These are phyloP conservation scores for Globisporangium rhizosaccharum DNA, from an alignment of 352 stramenopile species.

Conservation along the genomic window DNA sequence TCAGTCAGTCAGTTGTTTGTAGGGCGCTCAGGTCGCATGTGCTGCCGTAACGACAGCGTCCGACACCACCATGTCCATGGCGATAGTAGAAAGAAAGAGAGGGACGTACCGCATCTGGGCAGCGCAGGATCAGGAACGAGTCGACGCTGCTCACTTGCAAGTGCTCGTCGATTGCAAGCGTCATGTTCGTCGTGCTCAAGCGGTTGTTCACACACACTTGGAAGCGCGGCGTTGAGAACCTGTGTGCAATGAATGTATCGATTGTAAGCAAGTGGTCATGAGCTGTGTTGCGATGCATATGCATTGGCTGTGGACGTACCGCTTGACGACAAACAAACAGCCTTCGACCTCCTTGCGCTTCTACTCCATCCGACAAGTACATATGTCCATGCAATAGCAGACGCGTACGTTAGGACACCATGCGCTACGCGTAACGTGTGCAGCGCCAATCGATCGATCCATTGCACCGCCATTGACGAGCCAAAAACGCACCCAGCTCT, in stretches of 20 bases:
- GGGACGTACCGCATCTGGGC: slow-evolving; percentile 40
- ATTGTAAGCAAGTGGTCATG: neutral
- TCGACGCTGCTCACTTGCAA: slow-evolving; percentile 82
- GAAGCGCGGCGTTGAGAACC: slow-evolving; percentile 69
- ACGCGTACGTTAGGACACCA: neutral
- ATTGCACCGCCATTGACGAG: neutral
- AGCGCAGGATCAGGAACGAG: slow-evolving; percentile 80
- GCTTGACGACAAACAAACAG: slow-evolving; percentile 82
- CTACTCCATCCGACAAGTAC: slow-evolving; percentile 20
- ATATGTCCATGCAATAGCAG: neutral
- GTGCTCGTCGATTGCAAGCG: slow-evolving; percentile 58
- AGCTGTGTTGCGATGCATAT: too few species aligned
- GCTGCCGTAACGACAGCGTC: neutral
- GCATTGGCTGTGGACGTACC: slow-evolving; percentile 20
- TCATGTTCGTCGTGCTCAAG: slow-evolving; percentile 86
- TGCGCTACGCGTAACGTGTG: neutral
- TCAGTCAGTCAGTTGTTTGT: too few species aligned
- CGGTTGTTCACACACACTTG: slow-evolving; percentile 89
- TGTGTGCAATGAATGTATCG: slow-evolving; percentile 6
- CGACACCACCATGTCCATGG: neutral
- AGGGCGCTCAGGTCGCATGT: too few species aligned
- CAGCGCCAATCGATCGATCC: neutral
- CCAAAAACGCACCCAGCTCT: slow-evolving; percentile 66
- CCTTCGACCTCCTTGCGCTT: slow-evolving; percentile 86
- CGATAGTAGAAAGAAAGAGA: neutral